Base-by-base conservation (phyloP, 2,329 filamentous ascomycete genomes). In the Pestalotiopsis sp. region DNA sequence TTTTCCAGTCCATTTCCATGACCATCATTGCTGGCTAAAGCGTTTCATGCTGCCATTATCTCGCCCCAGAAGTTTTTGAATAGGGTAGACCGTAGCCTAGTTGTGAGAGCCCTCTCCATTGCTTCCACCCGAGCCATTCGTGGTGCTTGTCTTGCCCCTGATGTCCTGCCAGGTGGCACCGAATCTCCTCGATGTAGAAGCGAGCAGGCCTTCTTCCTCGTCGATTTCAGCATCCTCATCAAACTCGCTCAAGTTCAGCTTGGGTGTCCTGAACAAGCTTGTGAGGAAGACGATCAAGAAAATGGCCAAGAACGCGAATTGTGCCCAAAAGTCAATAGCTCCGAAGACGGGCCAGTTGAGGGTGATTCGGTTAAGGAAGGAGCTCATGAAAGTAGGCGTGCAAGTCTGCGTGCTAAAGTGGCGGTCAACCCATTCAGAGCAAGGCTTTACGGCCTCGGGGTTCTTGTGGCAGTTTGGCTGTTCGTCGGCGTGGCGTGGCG, bases 281-380 rank as follows among this genome's bases (percentile, higher is more conserved):
- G 93, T 92, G 25, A 94, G 69, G 74, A 97, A 93, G 13, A 97
- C 91, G 67, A 97, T 81, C 11, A 97, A 79, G 80, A 97, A 98
- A 23, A 98, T 86, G 41, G 81, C 92, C 58, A 99, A 81, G 82
- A 99, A 98, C 13, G 88, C 92, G 77, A 98, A 98, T 76, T 99
- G 96, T 0, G 94, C 93, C 94, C 95, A 99, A 80, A 98, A 99
- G 73, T 93, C 88, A n/a, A 98, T 83, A 12, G 92, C 90, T 12
- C 96, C 96, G 76, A 99, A 97, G 78, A 98, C 94, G 5, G 96
- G 95, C 87, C 96, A 99, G 78, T 97, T 97, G 76, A 97, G 88
- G 25, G 93, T 95, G 70, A 98, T 89, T 59, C 95, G 91, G 80
- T 98, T 98, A 72, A 99, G 86, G 81, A 99, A 97, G 0, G 93